phyloP scores from a whole-genome alignment of 768 basidiomycete genomes.

The Tricholoma flavovirens region DNA sequence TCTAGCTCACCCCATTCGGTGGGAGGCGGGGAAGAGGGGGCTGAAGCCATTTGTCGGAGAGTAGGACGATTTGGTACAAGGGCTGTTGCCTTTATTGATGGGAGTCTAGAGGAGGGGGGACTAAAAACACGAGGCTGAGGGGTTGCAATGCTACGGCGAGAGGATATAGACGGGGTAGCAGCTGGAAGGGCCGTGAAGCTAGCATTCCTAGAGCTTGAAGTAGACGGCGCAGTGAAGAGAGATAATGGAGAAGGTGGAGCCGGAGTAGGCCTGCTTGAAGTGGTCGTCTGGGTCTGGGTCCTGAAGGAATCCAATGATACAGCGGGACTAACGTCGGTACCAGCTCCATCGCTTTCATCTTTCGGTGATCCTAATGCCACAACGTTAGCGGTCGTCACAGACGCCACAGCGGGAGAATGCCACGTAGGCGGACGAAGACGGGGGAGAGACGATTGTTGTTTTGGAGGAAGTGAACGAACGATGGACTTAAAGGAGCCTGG shows the following conservation, averaged over 20 bases:
- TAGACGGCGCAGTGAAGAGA: neutral
- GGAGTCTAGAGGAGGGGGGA: neutral
- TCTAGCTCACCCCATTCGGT: conserved; percentile 1
- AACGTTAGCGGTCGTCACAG: neutral
- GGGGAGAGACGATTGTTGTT: conserved; percentile 15
- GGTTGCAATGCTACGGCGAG: conserved; percentile 4
- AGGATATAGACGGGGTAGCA: conserved; percentile 8
- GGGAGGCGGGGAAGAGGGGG: conserved; percentile 1
- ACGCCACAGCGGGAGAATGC: conserved; percentile 6
- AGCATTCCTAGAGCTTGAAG: conserved; percentile 8
- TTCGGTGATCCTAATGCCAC: neutral
- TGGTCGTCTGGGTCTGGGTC: neutral
- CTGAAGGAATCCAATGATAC: neutral
- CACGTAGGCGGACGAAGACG: conserved; percentile 16
- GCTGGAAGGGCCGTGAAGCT: conserved; percentile 1
- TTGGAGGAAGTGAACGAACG: conserved; percentile 7
- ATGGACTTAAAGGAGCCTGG: neutral
- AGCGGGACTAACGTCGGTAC: neutral
- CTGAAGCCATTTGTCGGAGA: neutral
- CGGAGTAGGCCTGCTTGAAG: neutral
- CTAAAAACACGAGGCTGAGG: conserved; percentile 3
- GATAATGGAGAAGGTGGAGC: conserved; percentile 11
- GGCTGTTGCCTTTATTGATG: neutral
- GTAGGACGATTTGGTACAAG: conserved; percentile 1
- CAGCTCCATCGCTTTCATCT: conserved; percentile 2